Base-by-base conservation (phyloP, 1,139 yeast species). In the Yamadazyma epiphylla region DNA sequence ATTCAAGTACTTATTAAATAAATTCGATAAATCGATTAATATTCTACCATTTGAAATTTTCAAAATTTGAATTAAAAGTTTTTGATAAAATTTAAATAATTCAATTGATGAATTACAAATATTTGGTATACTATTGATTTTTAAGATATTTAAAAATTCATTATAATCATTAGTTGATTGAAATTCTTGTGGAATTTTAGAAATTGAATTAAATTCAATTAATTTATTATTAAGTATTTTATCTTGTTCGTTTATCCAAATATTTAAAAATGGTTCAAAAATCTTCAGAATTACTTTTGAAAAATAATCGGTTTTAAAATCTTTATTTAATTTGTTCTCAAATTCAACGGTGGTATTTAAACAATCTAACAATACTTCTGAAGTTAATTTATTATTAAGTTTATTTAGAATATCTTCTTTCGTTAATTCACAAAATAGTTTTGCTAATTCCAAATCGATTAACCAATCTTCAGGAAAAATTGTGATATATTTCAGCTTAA, bases 171-270 rank as follows among this genome's bases (percentile, higher is more conserved):
- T 45, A 4, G 44, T 37, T 3, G 50, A 45, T 10, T 50, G 41
- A 28, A 64, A 60, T 35, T 66, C 73, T 5, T 38, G 33, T 3
- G 74, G 73, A 12, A 68, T 48, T 37, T 74, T 59, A 29, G 75
- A 48, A 35, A 64, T 67, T 13, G 77, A 67, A 49, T 77, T 57
- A 44, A 78, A 81, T 31, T 77, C 81, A 27, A 74, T 51, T 35
- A 89, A 63, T 46, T 84, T 86, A 8, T 70, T 60, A 27, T 73
- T 72, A 41, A 91, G 64, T 15, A 66, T 54, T 19, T 69, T 65
- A 40, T 85, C 89, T 55, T 91, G 97, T 48, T 86, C 84, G 19
- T 77, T 79, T n/a, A 91, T 79, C 96, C 97, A 94, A 7, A 86
- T 59, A 25, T 74, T 73, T 33, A 91, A 63, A 48, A 83, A 86